Evolutionary conservation across 2,329 filamentous ascomycete genomes (phyloP), one percentile per base, ranked within the genome.

Genomic region (Neophaeococcomyces mojaviensis): DNA sequence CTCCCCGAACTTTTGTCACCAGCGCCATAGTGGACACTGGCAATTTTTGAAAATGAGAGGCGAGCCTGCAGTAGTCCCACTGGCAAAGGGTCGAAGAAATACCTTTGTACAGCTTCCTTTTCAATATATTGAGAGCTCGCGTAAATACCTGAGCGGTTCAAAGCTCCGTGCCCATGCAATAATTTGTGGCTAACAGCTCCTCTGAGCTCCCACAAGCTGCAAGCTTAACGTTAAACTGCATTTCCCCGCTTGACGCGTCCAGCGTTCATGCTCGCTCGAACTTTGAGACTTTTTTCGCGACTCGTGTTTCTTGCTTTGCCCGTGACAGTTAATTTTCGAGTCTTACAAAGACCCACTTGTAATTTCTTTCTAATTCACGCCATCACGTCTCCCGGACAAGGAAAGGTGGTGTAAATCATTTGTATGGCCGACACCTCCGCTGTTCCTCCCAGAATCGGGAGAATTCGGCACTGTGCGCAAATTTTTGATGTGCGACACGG

Each of bases 191-290:
- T 44, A 36, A 37, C 32, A 44, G 41, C 41, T 44, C 35, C 9
- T 22, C 24, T 28, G 24, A 28, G 24, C 24, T 28, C 24, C 10
- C 10, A 37, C 32, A 36, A 28, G 32, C 32, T 44, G 33, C 41
- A 37, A 44, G 31, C 32, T 44, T 37, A 33, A 22, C 24, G 24
- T 5, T 28, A 42, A 31, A 36, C 19, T 16, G 32, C 22, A 28
- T 18, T 37, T 44, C 41, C 32, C 41, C 41, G 32, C 41, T 44
- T 44, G 33, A 44, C 22, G 32, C 41, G 33, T 44, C 19, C 28
- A 28, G n/a, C 24, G 24, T 28, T 28, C 24, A 28, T 28, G 24
- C 24, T 28, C 24, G 24, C 24, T 10, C 24, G n/a, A n/a, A 28
- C 12, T 4, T 35, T 6, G 6, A 31, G 32, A 16, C 13, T 37